Conservation (phyloP, 208 protist genomes). For the Crithidia sp. region DNA sequence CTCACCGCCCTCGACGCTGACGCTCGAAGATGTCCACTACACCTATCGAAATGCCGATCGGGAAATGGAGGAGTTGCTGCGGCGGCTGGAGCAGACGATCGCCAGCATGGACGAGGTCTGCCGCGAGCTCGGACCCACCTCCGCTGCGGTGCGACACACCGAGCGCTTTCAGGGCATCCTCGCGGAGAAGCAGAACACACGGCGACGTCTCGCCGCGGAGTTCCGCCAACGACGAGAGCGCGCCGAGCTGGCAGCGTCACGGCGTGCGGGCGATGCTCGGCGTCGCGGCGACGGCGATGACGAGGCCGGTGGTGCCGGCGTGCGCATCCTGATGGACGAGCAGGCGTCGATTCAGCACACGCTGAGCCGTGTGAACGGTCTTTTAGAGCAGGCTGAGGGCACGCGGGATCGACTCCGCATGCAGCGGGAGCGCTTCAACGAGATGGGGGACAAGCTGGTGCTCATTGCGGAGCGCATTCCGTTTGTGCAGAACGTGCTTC, state of each 20-base stretch:
- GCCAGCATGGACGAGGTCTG: slow-evolving; percentile 36
- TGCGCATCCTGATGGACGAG: slow-evolving; percentile 81
- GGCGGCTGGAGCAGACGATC: slow-evolving; percentile 32
- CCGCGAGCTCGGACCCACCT: slow-evolving; percentile 30
- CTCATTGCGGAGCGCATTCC: slow-evolving; percentile 78
- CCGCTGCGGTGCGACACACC: slow-evolving; percentile 44
- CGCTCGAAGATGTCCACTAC: slow-evolving; percentile 26
- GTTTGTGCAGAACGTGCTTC: slow-evolving; percentile 71
- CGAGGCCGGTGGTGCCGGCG: slow-evolving; percentile 38
- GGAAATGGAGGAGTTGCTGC: slow-evolving; percentile 34
- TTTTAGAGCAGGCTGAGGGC: slow-evolving; percentile 66
- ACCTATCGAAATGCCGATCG: slow-evolving; percentile 27
- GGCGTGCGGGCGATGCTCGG: slow-evolving; percentile 29
- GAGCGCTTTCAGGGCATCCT: slow-evolving; percentile 68
- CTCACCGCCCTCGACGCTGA: not conserved
- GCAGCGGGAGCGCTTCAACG: slow-evolving; percentile 76
- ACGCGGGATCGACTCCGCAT: slow-evolving; percentile 58
- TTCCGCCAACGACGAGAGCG: slow-evolving; percentile 63
- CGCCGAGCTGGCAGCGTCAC: slow-evolving; percentile 57
- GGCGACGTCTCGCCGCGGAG: slow-evolving; percentile 46
- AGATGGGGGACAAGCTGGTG: slow-evolving; percentile 56
- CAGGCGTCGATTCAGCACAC: slow-evolving; percentile 79
- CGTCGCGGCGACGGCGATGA: slow-evolving; percentile 14
- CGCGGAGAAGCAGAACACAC: slow-evolving; percentile 56
- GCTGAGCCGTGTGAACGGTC: slow-evolving; percentile 53